A percentile compares a stretch with the other conserved stretches of the same genome.
phyloP scores from a whole-genome alignment of 495 filamentous ascomycete genomes.

The Articulospora tetracladia region DNA sequence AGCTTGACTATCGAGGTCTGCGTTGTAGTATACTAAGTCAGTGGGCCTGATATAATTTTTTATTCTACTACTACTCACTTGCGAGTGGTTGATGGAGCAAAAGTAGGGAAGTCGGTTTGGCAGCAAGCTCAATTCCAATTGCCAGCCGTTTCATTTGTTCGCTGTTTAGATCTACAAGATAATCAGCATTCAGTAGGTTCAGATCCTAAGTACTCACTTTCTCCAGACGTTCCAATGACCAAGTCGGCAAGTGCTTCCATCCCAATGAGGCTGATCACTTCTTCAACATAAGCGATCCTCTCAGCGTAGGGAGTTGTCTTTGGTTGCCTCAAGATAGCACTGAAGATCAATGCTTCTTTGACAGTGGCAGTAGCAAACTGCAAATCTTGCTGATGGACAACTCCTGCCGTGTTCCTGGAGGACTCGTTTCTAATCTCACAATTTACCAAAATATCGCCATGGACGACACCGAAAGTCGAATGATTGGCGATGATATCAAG shows the following conservation, averaged over 20 bases:
- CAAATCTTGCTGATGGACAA: conserved; percentile 93
- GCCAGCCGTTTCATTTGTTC: conserved; percentile 87
- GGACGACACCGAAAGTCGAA: conserved; percentile 78
- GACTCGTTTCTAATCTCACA: conserved; percentile 68
- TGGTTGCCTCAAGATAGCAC: conserved; percentile 79
- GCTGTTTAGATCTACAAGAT: conserved; percentile 67
- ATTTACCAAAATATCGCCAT: conserved; percentile 78
- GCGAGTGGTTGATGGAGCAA: conserved; percentile 78
- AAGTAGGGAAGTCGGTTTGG: conserved; percentile 78
- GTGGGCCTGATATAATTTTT: background rate
- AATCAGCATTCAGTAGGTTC: background rate
- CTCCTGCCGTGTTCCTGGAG: conserved; percentile 90
- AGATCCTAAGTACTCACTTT: conserved; percentile 37
- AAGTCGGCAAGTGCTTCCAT: conserved; percentile 89
- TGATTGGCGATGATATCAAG: conserved; percentile 69
- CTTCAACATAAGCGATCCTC: conserved; percentile 83
- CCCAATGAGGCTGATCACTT: conserved; percentile 83
- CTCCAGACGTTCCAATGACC: conserved; percentile 79
- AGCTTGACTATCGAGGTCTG: conserved; percentile 54
- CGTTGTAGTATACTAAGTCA: background rate
- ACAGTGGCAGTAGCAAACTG: conserved; percentile 84
- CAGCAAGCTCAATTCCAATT: conserved; percentile 87
- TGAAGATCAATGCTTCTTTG: conserved; percentile 78
- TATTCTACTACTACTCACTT: background rate
- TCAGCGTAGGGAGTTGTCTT: conserved; percentile 58